Conservation (phyloP, 2,329 filamentous ascomycete genomes). For the Ophiognomonia clavigignenti-juglandacearum region DNA sequence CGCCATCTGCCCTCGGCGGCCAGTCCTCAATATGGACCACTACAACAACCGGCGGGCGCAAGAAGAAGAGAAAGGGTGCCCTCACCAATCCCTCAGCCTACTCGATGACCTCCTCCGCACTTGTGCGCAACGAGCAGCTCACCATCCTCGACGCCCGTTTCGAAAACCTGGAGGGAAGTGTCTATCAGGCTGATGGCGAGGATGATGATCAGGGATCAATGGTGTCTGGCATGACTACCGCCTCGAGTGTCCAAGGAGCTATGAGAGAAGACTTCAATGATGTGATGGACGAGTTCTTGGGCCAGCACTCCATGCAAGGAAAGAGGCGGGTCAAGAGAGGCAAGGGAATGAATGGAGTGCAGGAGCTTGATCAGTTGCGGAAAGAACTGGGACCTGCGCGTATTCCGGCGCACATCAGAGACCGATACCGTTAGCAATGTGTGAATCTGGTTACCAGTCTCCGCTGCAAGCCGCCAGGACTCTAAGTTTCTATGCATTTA, state of each 20-base stretch:
- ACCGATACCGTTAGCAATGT: conserved; percentile 4
- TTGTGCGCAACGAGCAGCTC: conserved; percentile 81
- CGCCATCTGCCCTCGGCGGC: conserved; percentile 54
- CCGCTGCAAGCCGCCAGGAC: not conserved
- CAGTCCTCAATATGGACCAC: conserved; percentile 70
- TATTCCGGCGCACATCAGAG: conserved; percentile 30
- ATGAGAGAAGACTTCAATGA: conserved; percentile 76
- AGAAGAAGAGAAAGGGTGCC: conserved; percentile 94
- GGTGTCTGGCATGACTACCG: conserved; percentile 52
- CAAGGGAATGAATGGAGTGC: conserved; percentile 73
- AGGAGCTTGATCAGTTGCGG: conserved; percentile 87
- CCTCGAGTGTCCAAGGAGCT: conserved; percentile 63
- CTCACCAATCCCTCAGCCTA: conserved; percentile 84
- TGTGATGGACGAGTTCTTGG: conserved; percentile 91
- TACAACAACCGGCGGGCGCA: conserved; percentile 72
- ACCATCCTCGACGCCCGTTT: conserved; percentile 84
- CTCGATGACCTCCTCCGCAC: conserved; percentile 98
- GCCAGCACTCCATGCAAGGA: conserved; percentile 63
- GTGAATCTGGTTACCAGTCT: not conserved
- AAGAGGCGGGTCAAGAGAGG: conserved; percentile 77
- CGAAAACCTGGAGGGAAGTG: conserved; percentile 83
- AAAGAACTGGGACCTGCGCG: conserved; percentile 73
- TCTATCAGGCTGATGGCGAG: conserved; percentile 36
- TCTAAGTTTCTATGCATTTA: too few species aligned
- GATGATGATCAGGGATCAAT: conserved; percentile 49